Evolutionary conservation across 306 rosid genomes (phyloP).

Genomic region (Quillaja saponaria): DNA sequence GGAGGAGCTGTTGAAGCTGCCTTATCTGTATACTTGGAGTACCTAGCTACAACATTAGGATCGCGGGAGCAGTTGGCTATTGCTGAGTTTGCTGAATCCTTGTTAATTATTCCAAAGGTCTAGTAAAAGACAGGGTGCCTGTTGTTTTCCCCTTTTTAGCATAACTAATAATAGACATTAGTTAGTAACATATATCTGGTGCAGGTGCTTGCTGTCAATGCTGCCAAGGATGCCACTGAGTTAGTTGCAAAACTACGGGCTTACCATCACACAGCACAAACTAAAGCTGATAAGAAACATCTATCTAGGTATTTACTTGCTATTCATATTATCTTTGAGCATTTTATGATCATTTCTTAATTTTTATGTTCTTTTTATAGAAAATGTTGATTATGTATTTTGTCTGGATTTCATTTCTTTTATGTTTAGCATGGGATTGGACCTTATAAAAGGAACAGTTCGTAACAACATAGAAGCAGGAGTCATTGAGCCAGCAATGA

Average conservation of each 20-base stretch:
- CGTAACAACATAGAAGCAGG: conserved; percentile 98
- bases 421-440: conserved; percentile 84
- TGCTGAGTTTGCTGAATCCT: conserved; percentile 94
- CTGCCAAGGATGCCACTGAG: conserved; percentile 97
- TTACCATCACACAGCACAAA: conserved; percentile 84
- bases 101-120: conserved; percentile 87
- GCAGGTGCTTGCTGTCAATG: conserved; percentile 95
- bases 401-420: background rate
- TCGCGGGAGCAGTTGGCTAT: conserved; percentile 98
- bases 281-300: conserved; percentile 85
- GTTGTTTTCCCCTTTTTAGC: conserved; percentile 3
- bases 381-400: background rate
- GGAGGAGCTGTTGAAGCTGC: conserved; percentile 99
- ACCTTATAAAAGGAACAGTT: conserved; percentile 69
- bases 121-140: conserved; percentile 8
- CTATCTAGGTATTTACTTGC: conserved; percentile 64
- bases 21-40: conserved; percentile 86
- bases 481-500: conserved; percentile 99
- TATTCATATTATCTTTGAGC: background rate
- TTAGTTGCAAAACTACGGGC: conserved; percentile 87
- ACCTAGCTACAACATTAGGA: conserved; percentile 94
- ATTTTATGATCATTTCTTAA: background rate
- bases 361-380: background rate
- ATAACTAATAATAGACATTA: background rate
- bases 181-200: conserved; percentile 19